phyloP scores from a whole-genome alignment of 495 filamentous ascomycete species.

The Penicillium canescens region DNA sequence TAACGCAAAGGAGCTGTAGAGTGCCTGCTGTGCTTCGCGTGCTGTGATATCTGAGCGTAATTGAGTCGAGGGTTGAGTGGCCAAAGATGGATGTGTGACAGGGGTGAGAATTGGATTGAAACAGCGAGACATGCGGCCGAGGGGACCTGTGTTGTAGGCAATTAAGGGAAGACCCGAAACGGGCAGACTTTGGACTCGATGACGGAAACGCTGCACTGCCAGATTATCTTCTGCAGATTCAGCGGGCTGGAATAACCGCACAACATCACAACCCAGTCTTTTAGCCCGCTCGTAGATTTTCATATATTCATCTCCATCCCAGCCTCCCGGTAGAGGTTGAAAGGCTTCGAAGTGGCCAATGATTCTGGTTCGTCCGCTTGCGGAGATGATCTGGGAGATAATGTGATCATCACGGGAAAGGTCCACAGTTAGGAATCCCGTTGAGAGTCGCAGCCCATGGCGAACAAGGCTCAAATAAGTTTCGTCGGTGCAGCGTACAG shows the following conservation, averaged over 20 bases:
- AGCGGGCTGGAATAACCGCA: conserved; percentile 46
- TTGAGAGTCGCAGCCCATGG: conserved; percentile 67
- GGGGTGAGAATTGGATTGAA: conserved; percentile 67
- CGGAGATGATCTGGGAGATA: conserved; percentile 53
- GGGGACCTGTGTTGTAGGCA: conserved; percentile 68
- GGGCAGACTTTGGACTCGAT: conserved; percentile 31
- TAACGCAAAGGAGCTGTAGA: conserved; percentile 56
- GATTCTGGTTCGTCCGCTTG: conserved; percentile 62
- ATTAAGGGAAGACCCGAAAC: conserved; percentile 52
- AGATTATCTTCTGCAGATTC: conserved; percentile 40
- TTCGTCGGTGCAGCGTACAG: conserved; percentile 29
- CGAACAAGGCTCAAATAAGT: conserved; percentile 63
- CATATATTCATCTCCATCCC: conserved; percentile 37
- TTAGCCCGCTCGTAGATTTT: conserved; percentile 43
- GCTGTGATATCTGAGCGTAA: conserved; percentile 42
- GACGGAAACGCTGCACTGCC: conserved; percentile 41
- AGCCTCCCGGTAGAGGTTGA: conserved; percentile 45
- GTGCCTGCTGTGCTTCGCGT: conserved; percentile 41
- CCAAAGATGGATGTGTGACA: conserved; percentile 44
- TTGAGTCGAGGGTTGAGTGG: conserved; percentile 20
- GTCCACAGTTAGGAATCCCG: conserved; percentile 70
- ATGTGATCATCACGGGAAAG: conserved; percentile 55
- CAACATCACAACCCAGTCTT: conserved; percentile 48
- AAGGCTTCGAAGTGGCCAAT: conserved; percentile 62
- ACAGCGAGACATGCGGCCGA: conserved; percentile 63